Conservation (phyloP, 768 basidiomycete species). For the Mycena epipterygia region DNA sequence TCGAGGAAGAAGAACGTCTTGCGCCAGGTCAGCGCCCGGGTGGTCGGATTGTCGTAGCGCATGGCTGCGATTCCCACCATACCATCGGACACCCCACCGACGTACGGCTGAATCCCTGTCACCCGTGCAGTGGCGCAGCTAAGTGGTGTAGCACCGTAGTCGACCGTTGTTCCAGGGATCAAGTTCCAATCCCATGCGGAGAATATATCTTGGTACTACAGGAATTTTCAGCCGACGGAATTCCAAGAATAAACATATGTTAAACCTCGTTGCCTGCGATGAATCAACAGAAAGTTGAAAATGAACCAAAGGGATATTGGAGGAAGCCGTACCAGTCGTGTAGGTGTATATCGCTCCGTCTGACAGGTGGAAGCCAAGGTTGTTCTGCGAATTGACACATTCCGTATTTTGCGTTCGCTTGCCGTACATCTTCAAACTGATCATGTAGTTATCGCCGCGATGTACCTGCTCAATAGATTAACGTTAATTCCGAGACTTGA, state of each 20-base stretch:
- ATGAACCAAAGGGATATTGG: too few relatives aligned
- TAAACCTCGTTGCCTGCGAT: too few relatives aligned
- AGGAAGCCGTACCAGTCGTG: too few relatives aligned
- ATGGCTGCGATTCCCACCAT: conserved; percentile 48
- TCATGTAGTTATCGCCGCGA: conserved; percentile 57
- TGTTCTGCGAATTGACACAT: conserved; percentile 62
- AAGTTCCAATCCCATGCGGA: conserved; percentile 73
- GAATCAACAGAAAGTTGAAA: too few relatives aligned
- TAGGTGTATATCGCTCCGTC: conserved; percentile 67
- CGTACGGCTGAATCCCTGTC: conserved; percentile 46
- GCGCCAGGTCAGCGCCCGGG: conserved; percentile 45
- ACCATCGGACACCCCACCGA: conserved; percentile 52
- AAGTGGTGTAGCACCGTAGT: conserved; percentile 49
- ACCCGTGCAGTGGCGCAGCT: conserved; percentile 35
- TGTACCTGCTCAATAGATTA: conserved; percentile 52
- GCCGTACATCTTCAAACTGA: conserved; percentile 61
- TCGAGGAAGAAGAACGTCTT: conserved; percentile 56
- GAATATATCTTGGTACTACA: conserved; percentile 60
- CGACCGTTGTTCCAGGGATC: conserved; percentile 60
- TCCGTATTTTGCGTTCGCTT: conserved; percentile 62
- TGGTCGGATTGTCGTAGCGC: conserved; percentile 53
- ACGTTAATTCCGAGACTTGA: not conserved
- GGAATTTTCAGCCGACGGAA: too few relatives aligned
- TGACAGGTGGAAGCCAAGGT: conserved; percentile 63
- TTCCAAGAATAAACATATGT: too few relatives aligned